Evolutionary conservation across 768 basidiomycete species (phyloP).

Genomic region (Ramaria rubella): DNA sequence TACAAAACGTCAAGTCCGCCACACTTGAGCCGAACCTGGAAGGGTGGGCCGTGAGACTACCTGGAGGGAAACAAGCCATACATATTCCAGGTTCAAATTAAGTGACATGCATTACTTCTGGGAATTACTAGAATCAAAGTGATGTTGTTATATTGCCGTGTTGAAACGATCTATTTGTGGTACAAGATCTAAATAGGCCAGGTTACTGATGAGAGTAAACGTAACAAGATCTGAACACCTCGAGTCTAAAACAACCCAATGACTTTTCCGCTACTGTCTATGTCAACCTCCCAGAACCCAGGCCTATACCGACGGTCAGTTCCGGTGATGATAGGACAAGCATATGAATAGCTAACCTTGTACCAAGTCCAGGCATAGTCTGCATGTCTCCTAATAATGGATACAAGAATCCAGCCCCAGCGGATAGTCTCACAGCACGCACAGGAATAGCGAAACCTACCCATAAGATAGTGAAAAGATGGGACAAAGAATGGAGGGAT

Average conservation of each 20-base stretch:
- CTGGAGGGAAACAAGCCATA: slow-evolving; percentile 23
- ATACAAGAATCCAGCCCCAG: slow-evolving; percentile 94
- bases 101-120: neutral
- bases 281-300: slow-evolving; percentile 89
- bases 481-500: neutral
- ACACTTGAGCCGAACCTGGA: neutral
- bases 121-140: neutral
- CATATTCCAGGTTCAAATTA: neutral
- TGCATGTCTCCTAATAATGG: slow-evolving; percentile 96
- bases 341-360: slow-evolving; percentile 41
- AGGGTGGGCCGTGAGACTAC: slow-evolving; percentile 27
- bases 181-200: neutral
- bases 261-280: slow-evolving; percentile 77
- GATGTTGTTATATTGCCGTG: slow-evolving; percentile 5
- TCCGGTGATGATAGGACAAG: slow-evolving; percentile 10
- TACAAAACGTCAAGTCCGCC: neutral
- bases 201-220: slow-evolving; percentile 5
- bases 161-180: slow-evolving; percentile 4
- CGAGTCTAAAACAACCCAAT: slow-evolving; percentile 83
- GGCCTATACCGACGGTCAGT: slow-evolving; percentile 3
- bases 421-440: slow-evolving; percentile 78
- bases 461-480: neutral
- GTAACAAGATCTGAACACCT: neutral
- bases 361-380: slow-evolving; percentile 95
- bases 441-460: slow-evolving; percentile 90